phyloP scores from a whole-genome alignment of 2,329 filamentous ascomycete genomes.

The Fusarium sp. region DNA sequence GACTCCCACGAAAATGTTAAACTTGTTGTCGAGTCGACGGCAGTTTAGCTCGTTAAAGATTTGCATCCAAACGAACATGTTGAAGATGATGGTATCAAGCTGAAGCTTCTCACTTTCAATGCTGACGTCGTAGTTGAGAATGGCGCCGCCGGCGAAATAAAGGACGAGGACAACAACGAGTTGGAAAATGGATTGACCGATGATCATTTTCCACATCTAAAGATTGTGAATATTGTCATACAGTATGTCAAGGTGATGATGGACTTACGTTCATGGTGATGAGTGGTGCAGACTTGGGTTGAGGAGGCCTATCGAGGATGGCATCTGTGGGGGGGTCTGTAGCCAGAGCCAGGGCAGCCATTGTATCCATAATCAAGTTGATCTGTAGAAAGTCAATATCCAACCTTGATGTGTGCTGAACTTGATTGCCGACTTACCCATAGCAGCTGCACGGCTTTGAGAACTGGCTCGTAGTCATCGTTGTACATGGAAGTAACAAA shows the following conservation, averaged over 20 bases:
- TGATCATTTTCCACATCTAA: slow-evolving; percentile 89
- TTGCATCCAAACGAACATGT: slow-evolving; percentile 76
- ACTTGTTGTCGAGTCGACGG: slow-evolving; percentile 70
- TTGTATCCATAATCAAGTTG: slow-evolving; percentile 77
- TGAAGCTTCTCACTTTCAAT: slow-evolving; percentile 50
- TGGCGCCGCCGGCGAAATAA: slow-evolving; percentile 63
- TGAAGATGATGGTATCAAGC: slow-evolving; percentile 71
- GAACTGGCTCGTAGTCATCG: slow-evolving; percentile 68
- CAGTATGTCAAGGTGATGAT: neutral
- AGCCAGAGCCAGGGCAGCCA: slow-evolving; percentile 72
- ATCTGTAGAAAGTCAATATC: slow-evolving; percentile 51
- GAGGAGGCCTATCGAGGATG: slow-evolving; percentile 62
- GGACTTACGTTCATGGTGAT: slow-evolving; percentile 66
- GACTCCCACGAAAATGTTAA: slow-evolving; percentile 70
- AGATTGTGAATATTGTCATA: neutral
- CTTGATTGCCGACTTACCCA: slow-evolving; percentile 72
- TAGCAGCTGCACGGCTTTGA: slow-evolving; percentile 72
- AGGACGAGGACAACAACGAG: slow-evolving; percentile 65
- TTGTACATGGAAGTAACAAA: slow-evolving; percentile 71
- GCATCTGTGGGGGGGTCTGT: slow-evolving; percentile 20
- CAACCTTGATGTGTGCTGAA: slow-evolving; percentile 73
- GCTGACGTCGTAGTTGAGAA: slow-evolving; percentile 59
- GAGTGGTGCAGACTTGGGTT: slow-evolving; percentile 71
- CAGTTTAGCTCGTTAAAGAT: slow-evolving; percentile 76
- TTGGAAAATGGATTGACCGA: slow-evolving; percentile 83